These are phyloP conservation scores for Lablab purpureus DNA, from an alignment of 306 rosid species.

Conservation along the genomic window DNA sequence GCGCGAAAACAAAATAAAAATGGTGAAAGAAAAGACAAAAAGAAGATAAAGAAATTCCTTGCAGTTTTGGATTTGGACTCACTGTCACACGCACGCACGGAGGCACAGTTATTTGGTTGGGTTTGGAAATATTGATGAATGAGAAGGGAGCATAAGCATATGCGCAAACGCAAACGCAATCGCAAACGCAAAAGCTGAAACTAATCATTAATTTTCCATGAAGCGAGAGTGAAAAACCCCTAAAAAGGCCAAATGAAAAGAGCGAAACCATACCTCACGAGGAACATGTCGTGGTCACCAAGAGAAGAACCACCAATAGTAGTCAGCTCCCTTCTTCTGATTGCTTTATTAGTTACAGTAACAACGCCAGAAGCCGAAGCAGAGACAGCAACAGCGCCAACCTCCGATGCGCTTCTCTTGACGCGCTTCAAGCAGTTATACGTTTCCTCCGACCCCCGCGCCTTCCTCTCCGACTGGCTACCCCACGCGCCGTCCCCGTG, in stretches of 20 bases:
- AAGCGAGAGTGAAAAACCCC: not conserved
- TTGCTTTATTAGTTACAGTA: constrained; percentile 31
- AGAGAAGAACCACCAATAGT: constrained; percentile 4
- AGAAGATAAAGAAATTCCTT: not conserved
- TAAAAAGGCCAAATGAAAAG: constrained; percentile 15
- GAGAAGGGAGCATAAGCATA: not conserved
- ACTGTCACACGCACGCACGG: constrained; percentile 4
- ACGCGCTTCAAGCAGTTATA: constrained; percentile 56
- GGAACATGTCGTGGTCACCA: constrained; percentile 38
- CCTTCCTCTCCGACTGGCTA: constrained; percentile 60
- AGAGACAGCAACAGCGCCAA: not conserved
- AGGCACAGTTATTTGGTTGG: not conserved
- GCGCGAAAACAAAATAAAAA: too few species aligned
- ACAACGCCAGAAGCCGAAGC: not conserved
- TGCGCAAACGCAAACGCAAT: too few species aligned
- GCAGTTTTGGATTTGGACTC: not conserved
- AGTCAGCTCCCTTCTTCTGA: not conserved
- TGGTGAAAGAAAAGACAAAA: not conserved
- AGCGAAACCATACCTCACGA: constrained; percentile 12
- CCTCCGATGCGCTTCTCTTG: constrained; percentile 36
- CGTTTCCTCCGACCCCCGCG: constrained; percentile 63
- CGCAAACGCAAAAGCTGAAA: too few species aligned
- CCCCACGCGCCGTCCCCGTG: constrained; percentile 47
- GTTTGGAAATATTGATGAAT: not conserved
- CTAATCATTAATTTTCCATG: constrained; percentile 23